Conservation (phyloP, 2,329 filamentous ascomycete species). For the Aspergillus quadricinctus region DNA sequence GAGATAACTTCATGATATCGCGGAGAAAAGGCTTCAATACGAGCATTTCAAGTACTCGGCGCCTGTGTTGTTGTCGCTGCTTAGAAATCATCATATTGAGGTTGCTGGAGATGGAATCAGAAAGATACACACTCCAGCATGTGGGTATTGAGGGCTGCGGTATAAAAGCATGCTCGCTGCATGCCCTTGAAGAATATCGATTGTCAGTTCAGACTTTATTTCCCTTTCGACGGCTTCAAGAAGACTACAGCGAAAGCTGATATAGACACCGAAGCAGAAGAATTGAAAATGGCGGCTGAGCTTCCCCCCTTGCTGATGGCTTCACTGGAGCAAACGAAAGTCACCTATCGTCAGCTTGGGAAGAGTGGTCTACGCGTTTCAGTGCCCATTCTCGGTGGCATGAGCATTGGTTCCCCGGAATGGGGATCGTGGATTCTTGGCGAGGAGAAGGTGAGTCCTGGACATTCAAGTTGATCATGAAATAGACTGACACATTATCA, state of each 20-base stretch:
- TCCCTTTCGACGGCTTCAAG: background rate
- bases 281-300: background rate
- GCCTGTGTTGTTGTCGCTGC: background rate
- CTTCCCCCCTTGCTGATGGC: background rate
- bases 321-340: background rate
- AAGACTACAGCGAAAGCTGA: background rate
- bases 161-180: background rate
- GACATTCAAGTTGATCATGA: background rate
- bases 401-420: conserved; percentile 1
- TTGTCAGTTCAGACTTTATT: background rate
- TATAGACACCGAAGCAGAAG: background rate
- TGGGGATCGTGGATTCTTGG: background rate
- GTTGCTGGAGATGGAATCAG: background rate
- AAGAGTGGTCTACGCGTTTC: conserved; percentile 1
- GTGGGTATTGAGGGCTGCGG: background rate
- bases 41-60: background rate
- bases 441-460: background rate
- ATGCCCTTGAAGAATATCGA: background rate
- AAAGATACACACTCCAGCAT: background rate
- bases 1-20: background rate
- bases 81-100: background rate
- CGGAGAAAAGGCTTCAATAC: background rate
- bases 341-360: background rate
- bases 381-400: background rate
- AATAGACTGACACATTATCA: background rate